Base-by-base conservation (phyloP, 208 protist genomes). In the Borovskyia barvae region DNA sequence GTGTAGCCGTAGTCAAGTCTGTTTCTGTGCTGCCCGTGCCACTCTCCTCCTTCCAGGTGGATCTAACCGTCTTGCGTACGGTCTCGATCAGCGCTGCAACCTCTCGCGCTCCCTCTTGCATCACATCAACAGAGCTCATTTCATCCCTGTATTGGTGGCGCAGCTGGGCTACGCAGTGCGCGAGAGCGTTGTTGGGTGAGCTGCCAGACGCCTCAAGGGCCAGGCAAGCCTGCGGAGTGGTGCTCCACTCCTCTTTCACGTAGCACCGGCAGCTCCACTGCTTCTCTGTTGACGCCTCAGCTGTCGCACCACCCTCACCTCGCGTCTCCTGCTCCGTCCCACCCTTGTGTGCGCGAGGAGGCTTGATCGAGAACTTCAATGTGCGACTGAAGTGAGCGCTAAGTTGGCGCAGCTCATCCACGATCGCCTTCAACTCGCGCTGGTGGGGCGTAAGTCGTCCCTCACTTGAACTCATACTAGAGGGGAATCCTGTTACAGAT, bases 321-420 rank as follows among this genome's bases (percentile, higher is more conserved):
- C 24, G 22, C 36, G 26, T n/a, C 36, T 20, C 45, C 53, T 15
- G 37, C 25, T 2, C 36, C 50, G n/a, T 63, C 47, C 33, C 60
- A 19, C 6, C 29, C 35, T 12, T 20, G 24, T 9, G 26, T 9
- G 15, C 14, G 28, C 2, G 19, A 4, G 86, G 85, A 11, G 70
- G 75, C 48, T 90, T 93, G 22, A 95, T 82, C 30, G 85, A 84
- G 56, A 95, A 92, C 48, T 91, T 91, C 15, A 95, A 29, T 3
- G 57, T 73, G 17, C 83, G 83, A 46, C 75, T 82, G 54, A 95
- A 91, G 49, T 83, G 68, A 9, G 76, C 46, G 72, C 89, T 93
- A 22, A 88, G 57, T 40, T 87, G 66, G 3, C 84, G 75, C 32
- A 95, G 67, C 60, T 92, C 83, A 32, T 84, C 75, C 39, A 93